phyloP scores from a whole-genome alignment of 75 land plant species.

The Sequoiadendron giganteum region DNA sequence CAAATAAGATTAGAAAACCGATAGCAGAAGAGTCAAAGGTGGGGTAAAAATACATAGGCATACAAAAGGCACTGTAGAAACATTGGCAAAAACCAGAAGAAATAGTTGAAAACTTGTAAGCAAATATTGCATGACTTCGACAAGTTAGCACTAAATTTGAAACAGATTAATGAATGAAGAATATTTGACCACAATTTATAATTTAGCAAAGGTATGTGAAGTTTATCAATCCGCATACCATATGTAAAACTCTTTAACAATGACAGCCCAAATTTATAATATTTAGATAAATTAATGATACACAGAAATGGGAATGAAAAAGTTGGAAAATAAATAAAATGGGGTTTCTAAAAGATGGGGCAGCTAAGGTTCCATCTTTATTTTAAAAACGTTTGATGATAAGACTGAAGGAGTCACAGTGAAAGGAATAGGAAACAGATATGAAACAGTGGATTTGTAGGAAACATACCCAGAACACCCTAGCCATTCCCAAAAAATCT shows the following conservation, averaged over 20 bases:
- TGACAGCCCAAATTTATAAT: not conserved
- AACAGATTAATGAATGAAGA: not conserved
- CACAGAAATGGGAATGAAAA: no score
- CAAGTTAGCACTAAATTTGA: not conserved
- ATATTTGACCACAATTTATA: not conserved
- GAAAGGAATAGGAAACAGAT: not conserved
- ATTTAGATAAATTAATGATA: no score
- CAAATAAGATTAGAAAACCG: not conserved
- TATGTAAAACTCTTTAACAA: not conserved
- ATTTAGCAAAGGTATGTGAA: not conserved
- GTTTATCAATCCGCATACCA: no score
- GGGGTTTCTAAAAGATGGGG: not conserved
- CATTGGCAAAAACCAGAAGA: not conserved
- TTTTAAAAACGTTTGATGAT: not conserved
- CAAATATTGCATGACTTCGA: not conserved
- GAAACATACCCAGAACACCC: no score
- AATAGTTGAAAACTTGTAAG: not conserved
- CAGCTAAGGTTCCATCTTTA: not conserved
- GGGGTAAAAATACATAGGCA: not conserved
- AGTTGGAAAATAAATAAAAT: no score
- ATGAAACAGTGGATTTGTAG: not conserved
- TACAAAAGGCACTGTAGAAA: not conserved
- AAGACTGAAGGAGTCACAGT: not conserved
- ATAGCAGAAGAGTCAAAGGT: not conserved
- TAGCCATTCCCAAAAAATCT: not conserved